Base-by-base conservation (phyloP, 2,329 filamentous ascomycete species). In the Colletotrichum tropicicola region DNA sequence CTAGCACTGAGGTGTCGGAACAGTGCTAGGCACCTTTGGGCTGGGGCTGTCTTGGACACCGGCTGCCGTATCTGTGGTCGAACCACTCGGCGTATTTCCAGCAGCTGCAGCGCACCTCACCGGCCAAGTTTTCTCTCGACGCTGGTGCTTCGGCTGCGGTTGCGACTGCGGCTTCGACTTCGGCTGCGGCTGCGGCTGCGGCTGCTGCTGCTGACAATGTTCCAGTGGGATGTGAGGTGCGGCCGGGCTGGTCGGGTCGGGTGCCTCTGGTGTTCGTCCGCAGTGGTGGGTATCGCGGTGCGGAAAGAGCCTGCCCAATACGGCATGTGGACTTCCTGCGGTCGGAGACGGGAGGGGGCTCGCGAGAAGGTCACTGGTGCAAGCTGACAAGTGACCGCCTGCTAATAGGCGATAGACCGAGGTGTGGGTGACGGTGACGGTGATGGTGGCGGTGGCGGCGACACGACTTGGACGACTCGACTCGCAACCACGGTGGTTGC, bases 31-130 rank as follows among this genome's bases (percentile, higher is more conserved):
- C 56, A 65, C 61, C 60, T 47, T 21, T 37, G 13, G n/a, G 44
- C 21, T 44, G 37, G n/a, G 25, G 12, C n/a, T 35, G 28, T 19
- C 28, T 51, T 25, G 48, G 30, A n/a, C 19, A 19, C 51, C 49
- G 21, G 59, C 32, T 44, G 49, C 15, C 19, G 43, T 13, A 12
- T 5, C 43, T 47, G 28, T 27, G 15, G 37, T 51, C 35, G 44
- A 41, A 37, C 62, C 62, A 65, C 57, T 61, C 62, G 57, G 62
- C 39, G 49, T 44, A 39, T 56, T 64, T 56, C 51, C 44, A 49
- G 58, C 37, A 25, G 13, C 32, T 48, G 59, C 30, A 28, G 28
- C 39, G 45, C 30, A 39, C 44, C 28, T 58, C 35, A 13, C 54
- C 19, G 25, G 47, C 54, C 44, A n/a, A 43, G 44, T 43, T 49